These are phyloP conservation scores for Gnomoniopsis smithogilvyi DNA, from an alignment of 2,329 filamentous ascomycete genomes.

Conservation along the genomic window DNA sequence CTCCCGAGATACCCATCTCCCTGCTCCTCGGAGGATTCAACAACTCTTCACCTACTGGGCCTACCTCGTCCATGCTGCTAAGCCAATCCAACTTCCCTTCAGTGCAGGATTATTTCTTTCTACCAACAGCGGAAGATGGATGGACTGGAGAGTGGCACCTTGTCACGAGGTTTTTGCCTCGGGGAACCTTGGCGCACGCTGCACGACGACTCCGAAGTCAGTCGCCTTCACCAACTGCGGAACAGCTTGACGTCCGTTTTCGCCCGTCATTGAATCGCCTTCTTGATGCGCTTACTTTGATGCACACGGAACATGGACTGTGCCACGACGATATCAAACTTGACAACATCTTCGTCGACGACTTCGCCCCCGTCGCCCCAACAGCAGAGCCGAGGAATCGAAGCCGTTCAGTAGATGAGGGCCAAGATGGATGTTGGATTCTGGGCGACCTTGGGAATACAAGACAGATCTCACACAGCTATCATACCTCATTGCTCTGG, in stretches of 20 bases:
- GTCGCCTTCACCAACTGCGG: slow-evolving; percentile 16
- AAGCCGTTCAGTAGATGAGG: not conserved
- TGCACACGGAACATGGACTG: slow-evolving; percentile 24
- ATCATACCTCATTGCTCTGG: slow-evolving; percentile 30
- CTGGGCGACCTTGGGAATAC: slow-evolving; percentile 31
- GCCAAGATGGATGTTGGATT: slow-evolving; percentile 25
- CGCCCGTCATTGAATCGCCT: slow-evolving; percentile 28
- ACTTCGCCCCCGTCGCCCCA: not conserved
- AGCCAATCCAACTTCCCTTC: slow-evolving; percentile 24
- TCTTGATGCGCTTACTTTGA: slow-evolving; percentile 23
- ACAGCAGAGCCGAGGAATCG: not conserved
- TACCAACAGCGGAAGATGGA: slow-evolving; percentile 9
- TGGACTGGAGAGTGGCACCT: slow-evolving; percentile 25
- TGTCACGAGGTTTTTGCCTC: slow-evolving; percentile 25
- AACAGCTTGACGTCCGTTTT: slow-evolving; percentile 28
- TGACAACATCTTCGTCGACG: slow-evolving; percentile 29
- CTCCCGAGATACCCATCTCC: slow-evolving; percentile 29
- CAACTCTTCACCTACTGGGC: not conserved
- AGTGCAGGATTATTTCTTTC: slow-evolving; percentile 29
- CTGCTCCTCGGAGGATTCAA: slow-evolving; percentile 26
- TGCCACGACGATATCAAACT: slow-evolving; percentile 33
- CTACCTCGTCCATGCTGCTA: not conserved
- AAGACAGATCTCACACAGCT: slow-evolving; percentile 26
- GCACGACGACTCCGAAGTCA: slow-evolving; percentile 22
- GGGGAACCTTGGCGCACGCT: slow-evolving; percentile 26